Conservation (phyloP, 2,329 filamentous ascomycete genomes). For the Aspergillus hiratsukae region DNA sequence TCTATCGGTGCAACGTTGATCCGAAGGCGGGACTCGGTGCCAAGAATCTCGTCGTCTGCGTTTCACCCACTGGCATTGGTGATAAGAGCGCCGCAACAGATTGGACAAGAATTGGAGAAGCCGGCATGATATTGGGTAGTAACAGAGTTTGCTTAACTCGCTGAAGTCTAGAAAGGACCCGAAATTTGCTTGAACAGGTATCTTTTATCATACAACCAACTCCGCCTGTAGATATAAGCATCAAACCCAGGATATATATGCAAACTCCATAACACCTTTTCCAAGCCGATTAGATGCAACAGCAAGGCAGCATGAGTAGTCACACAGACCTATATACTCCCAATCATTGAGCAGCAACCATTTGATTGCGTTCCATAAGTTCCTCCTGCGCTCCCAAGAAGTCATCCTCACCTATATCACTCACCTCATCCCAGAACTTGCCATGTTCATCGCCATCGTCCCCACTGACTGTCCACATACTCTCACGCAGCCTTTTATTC, state of each 20-base stretch:
- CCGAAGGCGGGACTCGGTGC: conserved; percentile 9
- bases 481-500: conserved; percentile 87
- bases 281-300: not conserved
- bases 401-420: conserved; percentile 84
- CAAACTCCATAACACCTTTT: not conserved
- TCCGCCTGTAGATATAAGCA: not conserved
- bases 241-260: not conserved
- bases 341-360: conserved; percentile 26
- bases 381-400: conserved; percentile 74
- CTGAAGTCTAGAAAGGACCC: not conserved
- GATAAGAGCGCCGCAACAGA: not conserved
- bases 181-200: not conserved
- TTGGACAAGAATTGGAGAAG: not conserved
- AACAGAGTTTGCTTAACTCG: not conserved
- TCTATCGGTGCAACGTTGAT: conserved; percentile 15
- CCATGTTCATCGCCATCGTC: conserved; percentile 67
- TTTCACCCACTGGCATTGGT: not conserved
- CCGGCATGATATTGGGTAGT: not conserved
- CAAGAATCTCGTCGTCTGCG: not conserved
- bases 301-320: not conserved
- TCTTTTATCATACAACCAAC: not conserved
- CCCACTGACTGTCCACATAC: conserved; percentile 80
- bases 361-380: conserved; percentile 49
- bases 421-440: conserved; percentile 80
- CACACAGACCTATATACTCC: not conserved